These are phyloP conservation scores for Zasmidium citrigriseum DNA, from an alignment of 2,329 filamentous ascomycete species.

Conservation along the genomic window DNA sequence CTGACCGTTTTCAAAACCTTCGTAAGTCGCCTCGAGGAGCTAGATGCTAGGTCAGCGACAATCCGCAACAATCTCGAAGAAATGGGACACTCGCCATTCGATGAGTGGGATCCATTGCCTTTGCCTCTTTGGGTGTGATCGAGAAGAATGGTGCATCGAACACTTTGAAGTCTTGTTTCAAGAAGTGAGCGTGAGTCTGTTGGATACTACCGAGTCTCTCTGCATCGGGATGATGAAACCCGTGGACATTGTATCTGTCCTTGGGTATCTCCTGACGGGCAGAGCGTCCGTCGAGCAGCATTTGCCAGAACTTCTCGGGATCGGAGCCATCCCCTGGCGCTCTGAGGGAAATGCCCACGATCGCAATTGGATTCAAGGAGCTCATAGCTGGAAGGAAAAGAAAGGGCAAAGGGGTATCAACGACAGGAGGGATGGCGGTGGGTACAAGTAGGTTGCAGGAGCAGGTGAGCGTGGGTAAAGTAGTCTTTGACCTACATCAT, in stretches of 20 bases:
- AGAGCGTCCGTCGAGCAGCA: slow-evolving; percentile 6
- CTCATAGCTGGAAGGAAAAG: no score
- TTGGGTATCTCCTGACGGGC: slow-evolving; percentile 19
- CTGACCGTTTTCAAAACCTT: slow-evolving; percentile 13
- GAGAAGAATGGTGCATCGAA: slow-evolving; percentile 24
- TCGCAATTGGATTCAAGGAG: no score
- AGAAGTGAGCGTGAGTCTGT: slow-evolving; percentile 22
- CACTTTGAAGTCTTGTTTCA: slow-evolving; percentile 15
- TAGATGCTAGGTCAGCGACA: no score
- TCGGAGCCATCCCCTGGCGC: no score
- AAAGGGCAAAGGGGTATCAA: no score
- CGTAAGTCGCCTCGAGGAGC: slow-evolving; percentile 17
- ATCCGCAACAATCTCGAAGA: slow-evolving; percentile 40
- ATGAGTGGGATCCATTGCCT: slow-evolving; percentile 27
- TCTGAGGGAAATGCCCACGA: no score
- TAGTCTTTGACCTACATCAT: no score
- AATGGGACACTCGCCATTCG: no score
- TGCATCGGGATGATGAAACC: slow-evolving; percentile 12
- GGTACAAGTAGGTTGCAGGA: no score
- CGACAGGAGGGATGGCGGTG: no score
- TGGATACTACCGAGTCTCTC: slow-evolving; percentile 8
- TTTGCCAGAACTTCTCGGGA: no score
- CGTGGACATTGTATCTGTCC: slow-evolving; percentile 30
- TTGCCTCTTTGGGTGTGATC: slow-evolving; percentile 19
- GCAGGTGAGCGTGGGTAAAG: no score